Evolutionary conservation across 2,329 filamentous ascomycete genomes (phyloP).

Genomic region (Ophiocordyceps sinensis): DNA sequence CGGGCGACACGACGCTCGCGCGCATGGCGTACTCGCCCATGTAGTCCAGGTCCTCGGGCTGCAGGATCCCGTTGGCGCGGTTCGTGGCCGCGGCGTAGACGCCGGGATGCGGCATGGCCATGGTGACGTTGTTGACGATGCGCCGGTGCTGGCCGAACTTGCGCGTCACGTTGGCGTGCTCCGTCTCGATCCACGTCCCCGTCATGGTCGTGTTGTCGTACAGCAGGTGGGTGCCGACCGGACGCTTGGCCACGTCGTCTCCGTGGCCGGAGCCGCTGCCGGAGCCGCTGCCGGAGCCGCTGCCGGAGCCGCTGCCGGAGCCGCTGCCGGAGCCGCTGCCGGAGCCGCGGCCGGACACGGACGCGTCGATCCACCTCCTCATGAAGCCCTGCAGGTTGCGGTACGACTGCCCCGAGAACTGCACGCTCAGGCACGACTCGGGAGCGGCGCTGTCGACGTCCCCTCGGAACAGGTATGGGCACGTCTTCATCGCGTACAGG

Average conservation of each 20-base stretch:
- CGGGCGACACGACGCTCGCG: conserved; percentile 56
- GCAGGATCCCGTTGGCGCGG: conserved; percentile 49
- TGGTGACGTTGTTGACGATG: conserved; percentile 60
- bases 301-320: too few relatives aligned
- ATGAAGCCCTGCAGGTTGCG: conserved; percentile 54
- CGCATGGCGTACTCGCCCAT: conserved; percentile 54
- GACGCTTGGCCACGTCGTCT: conserved; percentile 31
- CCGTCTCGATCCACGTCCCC: conserved; percentile 52
- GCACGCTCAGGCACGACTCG: conserved; percentile 50
- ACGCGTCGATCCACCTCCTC: conserved; percentile 38
- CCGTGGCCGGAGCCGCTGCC: conserved; percentile 25
- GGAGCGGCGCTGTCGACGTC: conserved; percentile 25
- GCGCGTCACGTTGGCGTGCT: conserved; percentile 34
- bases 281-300: conserved; percentile 25
- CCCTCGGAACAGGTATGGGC: conserved; percentile 43
- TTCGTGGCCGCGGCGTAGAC: conserved; percentile 51
- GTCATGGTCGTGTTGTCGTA: conserved; percentile 60
- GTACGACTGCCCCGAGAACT: conserved; percentile 56
- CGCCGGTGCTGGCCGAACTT: conserved; percentile 34
- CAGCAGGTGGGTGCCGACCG: conserved; percentile 45
- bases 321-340: too few relatives aligned
- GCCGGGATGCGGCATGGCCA: conserved; percentile 62
- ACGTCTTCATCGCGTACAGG: conserved; percentile 37
- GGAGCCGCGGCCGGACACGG: too few relatives aligned
- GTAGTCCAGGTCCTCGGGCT: conserved; percentile 49